Base-by-base conservation (phyloP, 805 yeast genomes). In the Ogataea populi-albae region DNA sequence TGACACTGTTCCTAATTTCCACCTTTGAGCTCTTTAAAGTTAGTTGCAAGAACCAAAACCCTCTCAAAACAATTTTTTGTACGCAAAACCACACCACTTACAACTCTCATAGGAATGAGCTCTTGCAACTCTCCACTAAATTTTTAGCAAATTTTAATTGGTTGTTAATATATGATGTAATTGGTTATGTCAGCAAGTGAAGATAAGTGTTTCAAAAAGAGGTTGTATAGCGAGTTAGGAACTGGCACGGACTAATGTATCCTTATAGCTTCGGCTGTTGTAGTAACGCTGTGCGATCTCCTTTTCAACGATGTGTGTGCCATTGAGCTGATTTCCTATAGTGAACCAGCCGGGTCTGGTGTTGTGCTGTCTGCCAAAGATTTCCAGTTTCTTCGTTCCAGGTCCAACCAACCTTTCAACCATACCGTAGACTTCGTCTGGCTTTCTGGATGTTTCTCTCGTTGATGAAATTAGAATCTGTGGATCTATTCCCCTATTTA, bases 271-370 rank as follows among this genome's bases (percentile, higher is more conserved):
- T 17, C 26, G 22, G 18, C 40, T 37, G 15, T 37, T 34, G 20
- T 40, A 35, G 29, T 50, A 51, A 18, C 53, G 35, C 6, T 35
- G 32, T 3, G 45, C 38, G 11, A 81, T 75, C 38, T 80, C 86
- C 38, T 65, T 60, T 48, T 83, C 93, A 30, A 67, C 62, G 8
- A 86, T 65, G 17, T 69, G 60, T 2, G 73, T 69, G 0, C 84
- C 86, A 5, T 70, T 68, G 28, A 87, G 55, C 56, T 86, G 93
- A 52, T 86, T 82, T 0, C 95, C 96, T 34, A 87, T 73, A 0
- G 94, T 66, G 46, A 89, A 64, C 97, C 98, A 91, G 0, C 96
- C 96, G 0, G 87, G 84, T 23, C 96, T 70, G 1, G 82, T 69
- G 52, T 91, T 89, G 52, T 86, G 91, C 45, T 80, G 83, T 38